Evolutionary conservation across 2,329 filamentous ascomycete genomes (phyloP).

Genomic region (Arthroderma uncinatum): DNA sequence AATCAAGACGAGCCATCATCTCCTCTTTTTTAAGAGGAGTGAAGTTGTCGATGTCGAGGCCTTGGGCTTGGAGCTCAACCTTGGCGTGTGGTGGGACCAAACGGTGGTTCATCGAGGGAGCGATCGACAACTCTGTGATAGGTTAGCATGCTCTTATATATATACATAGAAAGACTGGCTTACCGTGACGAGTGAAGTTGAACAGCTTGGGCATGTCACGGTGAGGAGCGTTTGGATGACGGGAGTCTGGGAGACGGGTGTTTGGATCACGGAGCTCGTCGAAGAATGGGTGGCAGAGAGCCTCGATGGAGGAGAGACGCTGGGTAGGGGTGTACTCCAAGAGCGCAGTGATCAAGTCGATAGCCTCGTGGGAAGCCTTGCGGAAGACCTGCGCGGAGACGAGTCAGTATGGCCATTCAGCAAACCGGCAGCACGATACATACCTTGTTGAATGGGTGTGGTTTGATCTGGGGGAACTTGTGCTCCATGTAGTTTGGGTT

Average conservation of each 20-base stretch:
- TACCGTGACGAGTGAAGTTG: constrained; percentile 90
- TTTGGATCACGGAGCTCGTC: constrained; percentile 88
- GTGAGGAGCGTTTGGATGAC: constrained; percentile 67
- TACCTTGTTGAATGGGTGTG: constrained; percentile 93
- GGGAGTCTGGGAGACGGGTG: constrained; percentile 86
- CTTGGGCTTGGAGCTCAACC: constrained; percentile 59
- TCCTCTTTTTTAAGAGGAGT: constrained; percentile 83
- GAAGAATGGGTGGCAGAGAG: constrained; percentile 98
- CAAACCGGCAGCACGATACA: too few relatives aligned
- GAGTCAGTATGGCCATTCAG: too few relatives aligned
- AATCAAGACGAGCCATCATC: constrained; percentile 97
- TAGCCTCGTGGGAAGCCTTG: constrained; percentile 83
- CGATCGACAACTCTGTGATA: constrained; percentile 79
- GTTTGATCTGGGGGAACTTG: constrained; percentile 99
- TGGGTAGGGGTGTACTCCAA: constrained; percentile 97
- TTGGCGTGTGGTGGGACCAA: constrained; percentile 77
- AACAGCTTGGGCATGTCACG: constrained; percentile 81
- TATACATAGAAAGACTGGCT: too few relatives aligned
- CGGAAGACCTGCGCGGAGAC: constrained; percentile 61
- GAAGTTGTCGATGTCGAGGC: constrained; percentile 88
- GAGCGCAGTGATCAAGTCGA: constrained; percentile 85
- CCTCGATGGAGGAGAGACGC: constrained; percentile 82
- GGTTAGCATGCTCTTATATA: too few relatives aligned
- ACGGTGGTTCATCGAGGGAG: constrained; percentile 72
- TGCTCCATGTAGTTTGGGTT: constrained; percentile 99